These are phyloP conservation scores for Ramichloridium luteum DNA, from an alignment of 2,329 filamentous ascomycete species.

Conservation along the genomic window DNA sequence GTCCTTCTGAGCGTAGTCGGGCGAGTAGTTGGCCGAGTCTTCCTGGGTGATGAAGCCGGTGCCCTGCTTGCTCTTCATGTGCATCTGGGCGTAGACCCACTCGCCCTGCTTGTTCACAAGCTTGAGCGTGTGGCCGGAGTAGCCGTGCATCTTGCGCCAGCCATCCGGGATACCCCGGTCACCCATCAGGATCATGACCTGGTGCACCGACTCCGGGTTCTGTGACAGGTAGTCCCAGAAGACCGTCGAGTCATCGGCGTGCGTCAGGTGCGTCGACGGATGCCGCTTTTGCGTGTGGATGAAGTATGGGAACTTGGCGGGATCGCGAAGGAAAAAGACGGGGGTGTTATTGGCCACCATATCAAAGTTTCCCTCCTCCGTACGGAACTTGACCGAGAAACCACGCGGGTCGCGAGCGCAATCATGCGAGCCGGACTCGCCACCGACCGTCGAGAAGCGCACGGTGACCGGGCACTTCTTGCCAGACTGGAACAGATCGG, in stretches of 20 bases:
- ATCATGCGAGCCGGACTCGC: constrained; percentile 59
- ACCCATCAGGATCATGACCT: constrained; percentile 43
- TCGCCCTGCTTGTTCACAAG: constrained; percentile 41
- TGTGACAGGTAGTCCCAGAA: constrained; percentile 53
- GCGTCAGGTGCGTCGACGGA: constrained; percentile 55
- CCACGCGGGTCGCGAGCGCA: constrained; percentile 60
- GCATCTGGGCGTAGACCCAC: constrained; percentile 42
- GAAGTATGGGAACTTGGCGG: constrained; percentile 60
- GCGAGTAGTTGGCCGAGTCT: constrained; percentile 38
- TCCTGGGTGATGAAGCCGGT: constrained; percentile 41
- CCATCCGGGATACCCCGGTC: constrained; percentile 44
- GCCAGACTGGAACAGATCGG: constrained; percentile 44
- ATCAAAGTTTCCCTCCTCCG: constrained; percentile 63
- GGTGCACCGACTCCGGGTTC: constrained; percentile 43
- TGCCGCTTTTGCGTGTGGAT: constrained; percentile 68
- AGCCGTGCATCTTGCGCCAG: constrained; percentile 45
- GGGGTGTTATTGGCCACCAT: constrained; percentile 63
- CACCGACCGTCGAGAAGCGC: constrained; percentile 65
- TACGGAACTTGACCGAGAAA: constrained; percentile 62
- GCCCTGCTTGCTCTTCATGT: constrained; percentile 43
- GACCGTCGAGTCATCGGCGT: constrained; percentile 51
- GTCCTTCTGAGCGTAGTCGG: constrained; percentile 43
- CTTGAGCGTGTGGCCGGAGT: constrained; percentile 41
- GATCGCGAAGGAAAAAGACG: constrained; percentile 63
- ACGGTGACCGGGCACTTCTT: constrained; percentile 56